Base-by-base conservation (phyloP, 495 filamentous ascomycete genomes). In the Alectoria sarmentosa region DNA sequence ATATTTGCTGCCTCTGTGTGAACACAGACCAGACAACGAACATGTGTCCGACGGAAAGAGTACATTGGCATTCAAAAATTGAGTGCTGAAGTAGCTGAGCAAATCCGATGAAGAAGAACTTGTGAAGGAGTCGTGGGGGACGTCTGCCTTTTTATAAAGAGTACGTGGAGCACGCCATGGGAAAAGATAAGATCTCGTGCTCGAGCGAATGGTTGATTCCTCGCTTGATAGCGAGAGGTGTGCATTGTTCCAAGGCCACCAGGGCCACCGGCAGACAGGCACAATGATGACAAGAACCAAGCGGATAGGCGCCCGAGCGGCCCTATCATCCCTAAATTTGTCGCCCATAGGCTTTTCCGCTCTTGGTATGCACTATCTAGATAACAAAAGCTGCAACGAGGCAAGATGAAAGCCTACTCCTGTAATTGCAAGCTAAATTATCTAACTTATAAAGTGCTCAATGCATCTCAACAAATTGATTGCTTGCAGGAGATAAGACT, bases 121-220 rank as follows among this genome's bases (percentile, higher is more conserved):
- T 2, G 19, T 30, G 3, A 57, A 36, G 37, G 26, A 38, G 19
- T 5, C 11, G 11, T 49, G 60, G 61, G 37, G n/a, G 4, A 1
- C 4, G 36, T 39, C 23, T 39, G 39, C 52, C 17, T 57, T 63
- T 41, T 42, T 63, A 63, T 63, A 44, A 41, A 46, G 55, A 55
- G 19, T 9, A 57, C 49, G 37, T 23, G 41, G 61, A 63, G 48
- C 49, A 63, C 37, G 61, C 28, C 61, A 63, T 63, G 42, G 37
- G 61, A n/a, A 34, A 42, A 63, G 61, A 63, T 63, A 63, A 63
- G 61, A 14, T 63, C 26, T 41, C 49, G n/a, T 57, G 52, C 38
- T 44, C 55, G n/a, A 63, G 23, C 37, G 48, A 63, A 1, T 55
- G 61, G 48, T 30, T 63, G n/a, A n/a, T n/a, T n/a, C n/a, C n/a